These are phyloP conservation scores for Pinus taeda DNA, from an alignment of 75 land plant genomes.

Conservation along the genomic window DNA sequence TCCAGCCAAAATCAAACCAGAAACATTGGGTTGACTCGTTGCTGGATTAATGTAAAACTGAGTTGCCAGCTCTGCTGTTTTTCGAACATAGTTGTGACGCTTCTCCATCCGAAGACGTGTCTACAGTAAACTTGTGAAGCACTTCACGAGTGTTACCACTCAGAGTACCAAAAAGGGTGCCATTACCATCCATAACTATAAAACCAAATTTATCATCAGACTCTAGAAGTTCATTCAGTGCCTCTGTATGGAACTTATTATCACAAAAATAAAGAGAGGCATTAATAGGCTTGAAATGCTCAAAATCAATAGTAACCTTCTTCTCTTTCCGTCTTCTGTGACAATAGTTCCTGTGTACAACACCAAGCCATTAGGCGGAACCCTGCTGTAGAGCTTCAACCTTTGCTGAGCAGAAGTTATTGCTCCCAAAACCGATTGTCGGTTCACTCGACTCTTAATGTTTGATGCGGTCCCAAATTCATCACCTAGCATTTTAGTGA, in stretches of 20 bases:
- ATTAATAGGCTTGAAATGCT: slow-evolving; percentile 80
- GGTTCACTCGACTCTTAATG: slow-evolving; percentile 71
- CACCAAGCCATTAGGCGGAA: slow-evolving; percentile 71
- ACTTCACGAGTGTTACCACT: slow-evolving; percentile 71
- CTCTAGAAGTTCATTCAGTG: slow-evolving; percentile 65
- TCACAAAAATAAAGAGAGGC: slow-evolving; percentile 78
- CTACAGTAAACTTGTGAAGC: slow-evolving; percentile 60
- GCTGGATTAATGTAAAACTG: slow-evolving; percentile 63
- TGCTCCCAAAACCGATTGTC: slow-evolving; percentile 82
- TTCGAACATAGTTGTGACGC: slow-evolving; percentile 73
- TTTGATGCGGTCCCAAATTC: slow-evolving; percentile 82
- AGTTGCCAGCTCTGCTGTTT: slow-evolving; percentile 57
- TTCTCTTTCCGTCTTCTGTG: slow-evolving; percentile 80
- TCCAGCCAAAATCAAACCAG: slow-evolving; percentile 44
- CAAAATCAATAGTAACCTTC: slow-evolving; percentile 72
- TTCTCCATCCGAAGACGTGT: slow-evolving; percentile 65
- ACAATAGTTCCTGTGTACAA: slow-evolving; percentile 80
- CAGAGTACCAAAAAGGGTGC: slow-evolving; percentile 73
- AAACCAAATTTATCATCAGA: slow-evolving; percentile 64
- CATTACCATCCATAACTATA: slow-evolving; percentile 75
- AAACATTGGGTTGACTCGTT: slow-evolving; percentile 59
- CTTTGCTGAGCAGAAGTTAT: slow-evolving; percentile 81
- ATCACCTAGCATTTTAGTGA: slow-evolving; percentile 73
- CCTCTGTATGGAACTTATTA: slow-evolving; percentile 69
- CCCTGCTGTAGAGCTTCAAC: slow-evolving; percentile 76